Conservation (phyloP, 345 rosid genomes). For the Populus nigra region DNA sequence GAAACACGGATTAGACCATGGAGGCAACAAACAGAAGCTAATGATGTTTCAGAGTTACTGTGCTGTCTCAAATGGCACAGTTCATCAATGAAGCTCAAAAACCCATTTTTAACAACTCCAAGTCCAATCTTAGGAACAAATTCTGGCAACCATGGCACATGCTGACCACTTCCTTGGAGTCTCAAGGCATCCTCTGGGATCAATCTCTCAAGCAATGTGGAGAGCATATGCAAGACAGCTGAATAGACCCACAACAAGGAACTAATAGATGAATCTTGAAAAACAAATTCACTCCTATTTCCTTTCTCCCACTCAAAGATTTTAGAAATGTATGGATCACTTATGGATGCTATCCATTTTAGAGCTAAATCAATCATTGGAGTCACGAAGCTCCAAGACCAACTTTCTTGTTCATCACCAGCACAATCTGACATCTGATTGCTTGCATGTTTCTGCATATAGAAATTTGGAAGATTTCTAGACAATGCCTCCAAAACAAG, state of each 20-base stretch:
- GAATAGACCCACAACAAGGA: slow-evolving; percentile 72
- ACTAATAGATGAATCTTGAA: slow-evolving; percentile 27
- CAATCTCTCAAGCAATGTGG: slow-evolving; percentile 63
- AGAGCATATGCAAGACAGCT: slow-evolving; percentile 59
- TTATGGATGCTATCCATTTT: slow-evolving; percentile 58
- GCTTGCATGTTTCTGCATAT: slow-evolving; percentile 31
- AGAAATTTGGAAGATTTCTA: slow-evolving; percentile 63
- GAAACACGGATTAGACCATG: slow-evolving; percentile 51
- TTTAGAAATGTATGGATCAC: slow-evolving; percentile 32
- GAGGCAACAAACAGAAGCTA: slow-evolving; percentile 73
- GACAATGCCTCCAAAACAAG: slow-evolving; percentile 76
- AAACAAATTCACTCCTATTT: slow-evolving; percentile 22
- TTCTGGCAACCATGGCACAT: slow-evolving; percentile 73
- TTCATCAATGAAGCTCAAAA: slow-evolving; percentile 52
- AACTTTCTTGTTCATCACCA: slow-evolving; percentile 36
- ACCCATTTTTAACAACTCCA: slow-evolving; percentile 53
- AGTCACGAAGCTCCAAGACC: slow-evolving; percentile 80
- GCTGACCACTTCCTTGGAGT: slow-evolving; percentile 27
- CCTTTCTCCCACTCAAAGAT: slow-evolving; percentile 38
- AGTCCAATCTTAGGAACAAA: slow-evolving; percentile 88
- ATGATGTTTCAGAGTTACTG: slow-evolving; percentile 45
- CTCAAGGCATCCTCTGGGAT: slow-evolving; percentile 35
- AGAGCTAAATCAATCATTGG: slow-evolving; percentile 74
- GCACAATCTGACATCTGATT: slow-evolving; percentile 19
- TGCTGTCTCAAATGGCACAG: slow-evolving; percentile 58